Evolutionary conservation across 2,329 filamentous ascomycete genomes (phyloP).

Genomic region (Fusarium sp.): DNA sequence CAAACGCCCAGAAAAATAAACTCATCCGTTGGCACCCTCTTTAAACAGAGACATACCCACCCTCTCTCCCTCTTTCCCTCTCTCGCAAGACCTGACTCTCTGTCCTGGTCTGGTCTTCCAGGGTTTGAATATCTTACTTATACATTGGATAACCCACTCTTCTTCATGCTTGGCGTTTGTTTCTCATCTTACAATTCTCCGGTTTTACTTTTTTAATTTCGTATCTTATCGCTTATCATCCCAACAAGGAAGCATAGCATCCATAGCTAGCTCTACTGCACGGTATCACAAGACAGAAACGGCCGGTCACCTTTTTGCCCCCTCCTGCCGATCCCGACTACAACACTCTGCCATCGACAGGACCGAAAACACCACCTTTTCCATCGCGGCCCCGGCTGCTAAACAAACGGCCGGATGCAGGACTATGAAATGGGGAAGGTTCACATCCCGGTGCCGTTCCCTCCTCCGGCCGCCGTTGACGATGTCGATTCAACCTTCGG

Average conservation of each 20-base stretch:
- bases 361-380: constrained; percentile 6
- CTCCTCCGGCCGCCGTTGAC: constrained; percentile 43
- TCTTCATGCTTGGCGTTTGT: constrained; percentile 31
- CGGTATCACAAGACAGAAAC: constrained; percentile 12
- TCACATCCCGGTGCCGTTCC: constrained; percentile 39
- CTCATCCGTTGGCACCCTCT: constrained; percentile 16
- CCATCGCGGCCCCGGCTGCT: constrained; percentile 16
- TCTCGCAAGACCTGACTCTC: constrained; percentile 2
- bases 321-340: constrained; percentile 24
- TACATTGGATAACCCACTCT: constrained; percentile 1
- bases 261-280: neutral
- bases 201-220: neutral
- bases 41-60: constrained; percentile 18
- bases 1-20: constrained; percentile 21
- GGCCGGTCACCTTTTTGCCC: constrained; percentile 3
- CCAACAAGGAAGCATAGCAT: neutral
- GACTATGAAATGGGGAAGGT: constrained; percentile 29
- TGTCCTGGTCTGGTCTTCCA: neutral
- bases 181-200: constrained; percentile 14
- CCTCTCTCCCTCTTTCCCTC: constrained; percentile 13
- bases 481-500: constrained; percentile 44
- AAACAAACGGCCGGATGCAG: constrained; percentile 34
- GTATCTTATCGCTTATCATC: constrained; percentile 13
- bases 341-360: neutral
- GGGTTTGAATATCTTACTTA: constrained; percentile 15